Evolutionary conservation across 1,284 basidiomycete genomes (phyloP), one percentile per base, ranked within the genome.

Genomic region (Fistulinella cinereoalba): DNA sequence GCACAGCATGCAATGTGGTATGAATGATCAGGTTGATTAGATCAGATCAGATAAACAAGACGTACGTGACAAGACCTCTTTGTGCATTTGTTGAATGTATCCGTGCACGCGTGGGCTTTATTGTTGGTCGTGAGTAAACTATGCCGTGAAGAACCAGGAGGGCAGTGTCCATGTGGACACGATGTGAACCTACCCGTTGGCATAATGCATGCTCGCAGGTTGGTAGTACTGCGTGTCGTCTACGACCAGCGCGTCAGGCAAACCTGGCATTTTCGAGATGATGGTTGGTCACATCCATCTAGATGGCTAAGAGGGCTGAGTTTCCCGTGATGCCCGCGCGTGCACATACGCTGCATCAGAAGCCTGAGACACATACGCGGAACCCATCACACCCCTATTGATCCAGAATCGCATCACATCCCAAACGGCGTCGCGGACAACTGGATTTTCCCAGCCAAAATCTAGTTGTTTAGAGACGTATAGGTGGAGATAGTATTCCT

Each of bases 401-500:
- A 84, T 74, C 88, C 87, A 92, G 66, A 88, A 91, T 27, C 69
- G 65, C 76, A 91, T 83, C 31, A 82, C 67, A 34, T 81, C 77
- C 68, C 75, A 79, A 21, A 89, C 77, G 3, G 82, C 83, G 32
- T 76, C 70, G 22, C 81, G 69, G 11, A 86, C 79, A 29, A 76
- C 74, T 1, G 75, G 73, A 59, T 86, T 83, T 36, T 85, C 80
- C 87, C 86, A 91, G 65, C 92, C 89, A 27, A 89, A 67, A 63
- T 91, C 88, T 0, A 88, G 88, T 67, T 90, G 88, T 53, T 83
- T 77, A 11, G 71, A 60, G 53, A 81, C 74, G 64, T 82, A 91
- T 8, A 88, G 60, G 65, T 89, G 86, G 39, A 89, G 76, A 62
- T 88, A 89, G 57, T 83, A 91, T 65, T 88, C 83, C 50, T 82